phyloP scores from a whole-genome alignment of 1,284 basidiomycete genomes.

The Pyrrhoderma noxium region DNA sequence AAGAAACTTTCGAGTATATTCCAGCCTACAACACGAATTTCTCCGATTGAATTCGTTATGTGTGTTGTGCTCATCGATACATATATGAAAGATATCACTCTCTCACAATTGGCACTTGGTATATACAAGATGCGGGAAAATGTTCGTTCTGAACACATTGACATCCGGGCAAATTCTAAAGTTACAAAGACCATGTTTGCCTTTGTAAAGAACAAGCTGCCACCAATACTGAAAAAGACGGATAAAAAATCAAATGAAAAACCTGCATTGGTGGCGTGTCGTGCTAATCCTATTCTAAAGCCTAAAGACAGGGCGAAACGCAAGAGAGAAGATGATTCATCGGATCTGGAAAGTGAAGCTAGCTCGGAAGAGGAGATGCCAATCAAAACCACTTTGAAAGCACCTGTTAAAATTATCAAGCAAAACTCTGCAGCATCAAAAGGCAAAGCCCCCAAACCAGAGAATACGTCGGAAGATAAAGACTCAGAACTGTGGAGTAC shows the following conservation, averaged over 20 bases:
- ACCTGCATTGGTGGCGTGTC: too few species aligned
- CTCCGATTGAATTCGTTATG: conserved; percentile 70
- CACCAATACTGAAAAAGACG: not conserved
- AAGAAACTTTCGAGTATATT: conserved; percentile 37
- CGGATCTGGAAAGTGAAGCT: not conserved
- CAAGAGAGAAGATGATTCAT: not conserved
- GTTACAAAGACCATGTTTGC: conserved; percentile 51
- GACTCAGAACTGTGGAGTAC: too few species aligned
- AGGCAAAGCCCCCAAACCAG: too few species aligned
- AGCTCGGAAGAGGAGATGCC: conserved; percentile 5
- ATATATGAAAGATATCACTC: conserved; percentile 36
- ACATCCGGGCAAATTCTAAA: conserved; percentile 51
- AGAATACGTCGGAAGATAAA: too few species aligned
- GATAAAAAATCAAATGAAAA: too few species aligned
- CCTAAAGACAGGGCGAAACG: not conserved
- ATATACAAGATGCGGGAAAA: conserved; percentile 45
- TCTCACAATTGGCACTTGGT: conserved; percentile 41
- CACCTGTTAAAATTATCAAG: not conserved
- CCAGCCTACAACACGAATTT: conserved; percentile 43
- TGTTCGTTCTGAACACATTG: conserved; percentile 45
- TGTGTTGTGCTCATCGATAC: conserved; percentile 37
- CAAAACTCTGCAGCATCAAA: too few species aligned
- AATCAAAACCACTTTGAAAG: conserved; percentile 5
- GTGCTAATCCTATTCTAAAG: not conserved
- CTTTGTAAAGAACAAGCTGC: conserved; percentile 31